These are phyloP conservation scores for Begonia fuchsioides DNA, from an alignment of 306 rosid genomes.

Conservation along the genomic window DNA sequence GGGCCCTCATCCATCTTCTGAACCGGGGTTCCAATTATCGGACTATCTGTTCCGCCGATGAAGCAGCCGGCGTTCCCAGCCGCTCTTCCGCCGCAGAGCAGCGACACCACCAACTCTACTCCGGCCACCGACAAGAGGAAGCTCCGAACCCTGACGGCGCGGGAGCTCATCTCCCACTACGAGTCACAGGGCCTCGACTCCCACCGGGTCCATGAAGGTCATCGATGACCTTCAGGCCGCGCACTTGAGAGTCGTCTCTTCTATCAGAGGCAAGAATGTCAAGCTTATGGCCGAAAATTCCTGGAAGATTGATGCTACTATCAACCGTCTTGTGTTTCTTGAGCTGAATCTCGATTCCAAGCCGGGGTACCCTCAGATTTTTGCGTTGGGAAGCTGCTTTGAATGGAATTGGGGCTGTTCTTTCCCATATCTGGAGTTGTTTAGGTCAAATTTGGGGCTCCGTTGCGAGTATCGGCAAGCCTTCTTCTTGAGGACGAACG, in stretches of 20 bases:
- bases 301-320: slow-evolving; percentile 42
- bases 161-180: slow-evolving; percentile 60
- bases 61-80: not conserved
- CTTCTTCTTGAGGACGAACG: too few species aligned
- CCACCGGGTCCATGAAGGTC: slow-evolving; percentile 54
- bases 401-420: slow-evolving; percentile 28
- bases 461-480: slow-evolving; percentile 20
- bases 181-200: slow-evolving; percentile 67
- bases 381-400: slow-evolving; percentile 55
- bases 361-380: slow-evolving; percentile 52
- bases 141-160: slow-evolving; percentile 38
- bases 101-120: not conserved
- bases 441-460: slow-evolving; percentile 56
- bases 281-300: slow-evolving; percentile 37
- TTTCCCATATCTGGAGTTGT: slow-evolving; percentile 43
- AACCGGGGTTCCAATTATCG: too few species aligned
- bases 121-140: slow-evolving; percentile 21
- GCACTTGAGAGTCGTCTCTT: slow-evolving; percentile 44
- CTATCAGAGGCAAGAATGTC: slow-evolving; percentile 53
- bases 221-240: slow-evolving; percentile 75
- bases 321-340: slow-evolving; percentile 33
- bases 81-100: not conserved
- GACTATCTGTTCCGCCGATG: slow-evolving; percentile 21
- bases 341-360: slow-evolving; percentile 76
- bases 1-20: too few species aligned